Evolutionary conservation across 2,329 filamentous ascomycete genomes (phyloP), one percentile per base, ranked within the genome.

Genomic region (Sporothrix pallida): DNA sequence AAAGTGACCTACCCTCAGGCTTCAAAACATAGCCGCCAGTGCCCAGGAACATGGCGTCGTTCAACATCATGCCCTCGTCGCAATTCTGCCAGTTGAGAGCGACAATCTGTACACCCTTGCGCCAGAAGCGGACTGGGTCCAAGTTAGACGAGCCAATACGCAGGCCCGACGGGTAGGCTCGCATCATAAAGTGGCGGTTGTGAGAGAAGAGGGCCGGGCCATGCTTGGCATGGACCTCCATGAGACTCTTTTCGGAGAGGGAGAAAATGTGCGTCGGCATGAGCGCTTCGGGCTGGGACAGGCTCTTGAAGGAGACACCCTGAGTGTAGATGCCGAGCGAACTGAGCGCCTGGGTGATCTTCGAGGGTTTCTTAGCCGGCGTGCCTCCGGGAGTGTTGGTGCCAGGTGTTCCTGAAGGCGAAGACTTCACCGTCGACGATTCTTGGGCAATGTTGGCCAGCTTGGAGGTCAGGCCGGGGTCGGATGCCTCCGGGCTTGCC

Each of bases 41-140:
- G 12, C 91, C 92, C 1, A 90, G 88, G 68, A 77, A 77, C 76
- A 77, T 77, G 50, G 75, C 95, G 79, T 96, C 91, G 79, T 98
- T 98, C 15, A 97, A 87, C 95, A 98, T 98, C 91, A 97, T 97
- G 46, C 93, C 94, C 77, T 93, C 92, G 79, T 98, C 94, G 81
- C 92, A 91, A 75, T 91, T 91, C 82, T 98, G 95, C 93, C 95
- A 98, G 83, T 98, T 98, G 75, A 98, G 85, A 0, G 95, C 95
- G 1, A 97, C 94, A 77, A 98, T 91, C 81, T 98, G 95, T 2
- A 97, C 91, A 15, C 95, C 95, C 76, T 93, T 91, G 46, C 93
- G 88, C 95, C 95, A 98, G 82, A 95, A 96, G 3, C 91, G 87
- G 0, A 90, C 88, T 4, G 95, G 94, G 77, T 97, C 93, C 13